Percentiles rank a stretch among this genome's conserved stretches.
phyloP scores from a whole-genome alignment of 2,329 filamentous ascomycete genomes.

The Cladophialophora yegresii region DNA sequence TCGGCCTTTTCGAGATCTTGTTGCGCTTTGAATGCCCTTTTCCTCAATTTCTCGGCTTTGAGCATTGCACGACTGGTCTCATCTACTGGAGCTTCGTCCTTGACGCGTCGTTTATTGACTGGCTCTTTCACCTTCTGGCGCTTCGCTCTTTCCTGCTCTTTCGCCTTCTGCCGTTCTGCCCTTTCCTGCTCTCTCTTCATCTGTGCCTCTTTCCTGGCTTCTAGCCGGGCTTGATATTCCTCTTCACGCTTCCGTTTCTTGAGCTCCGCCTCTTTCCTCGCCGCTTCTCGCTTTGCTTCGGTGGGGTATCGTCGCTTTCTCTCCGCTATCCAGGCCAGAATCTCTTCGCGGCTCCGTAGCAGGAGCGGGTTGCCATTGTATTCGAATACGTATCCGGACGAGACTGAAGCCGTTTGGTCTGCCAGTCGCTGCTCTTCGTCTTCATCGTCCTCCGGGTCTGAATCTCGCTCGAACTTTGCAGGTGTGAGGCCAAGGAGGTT shows the following conservation, averaged over 20 bases:
- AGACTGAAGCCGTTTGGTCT: constrained; percentile 38
- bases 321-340: constrained; percentile 78
- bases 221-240: constrained; percentile 53
- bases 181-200: constrained; percentile 37
- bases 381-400: constrained; percentile 52
- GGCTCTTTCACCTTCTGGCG: background rate
- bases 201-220: constrained; percentile 44
- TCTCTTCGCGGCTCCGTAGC: constrained; percentile 63
- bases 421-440: constrained; percentile 44
- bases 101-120: background rate
- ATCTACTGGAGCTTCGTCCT: background rate
- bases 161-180: constrained; percentile 26
- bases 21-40: constrained; percentile 49
- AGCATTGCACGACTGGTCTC: constrained; percentile 19
- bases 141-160: constrained; percentile 7
- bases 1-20: constrained; percentile 34
- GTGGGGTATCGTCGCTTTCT: constrained; percentile 80
- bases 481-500: constrained; percentile 54
- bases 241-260: constrained; percentile 67
- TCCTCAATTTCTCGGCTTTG: constrained; percentile 46
- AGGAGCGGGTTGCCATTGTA: constrained; percentile 59
- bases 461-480: constrained; percentile 49
- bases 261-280: constrained; percentile 50
- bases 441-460: constrained; percentile 49
- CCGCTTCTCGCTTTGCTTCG: constrained; percentile 60